Conservation (phyloP, 2,329 filamentous ascomycete species). For the Lecanicillium sp. region DNA sequence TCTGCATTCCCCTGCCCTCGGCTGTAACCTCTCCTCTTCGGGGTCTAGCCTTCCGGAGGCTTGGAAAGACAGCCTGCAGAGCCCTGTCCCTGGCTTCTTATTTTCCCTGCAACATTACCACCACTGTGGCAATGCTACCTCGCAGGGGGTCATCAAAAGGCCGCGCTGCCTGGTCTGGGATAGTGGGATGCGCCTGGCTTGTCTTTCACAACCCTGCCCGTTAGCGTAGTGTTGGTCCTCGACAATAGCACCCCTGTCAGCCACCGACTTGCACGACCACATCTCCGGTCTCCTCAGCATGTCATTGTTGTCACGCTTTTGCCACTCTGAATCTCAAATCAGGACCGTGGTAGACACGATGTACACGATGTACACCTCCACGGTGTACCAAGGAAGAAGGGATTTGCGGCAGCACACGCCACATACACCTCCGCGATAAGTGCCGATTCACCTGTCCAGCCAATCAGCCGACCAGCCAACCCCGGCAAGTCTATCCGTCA, state of each 20-base stretch:
- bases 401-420: neutral
- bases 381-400: neutral
- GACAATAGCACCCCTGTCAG: too few species aligned
- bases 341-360: neutral
- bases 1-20: conserved; percentile 1
- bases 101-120: conserved; percentile 8
- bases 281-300: neutral
- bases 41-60: neutral
- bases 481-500: neutral
- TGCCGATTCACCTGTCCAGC: neutral
- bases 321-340: conserved; percentile 6
- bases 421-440: neutral
- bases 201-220: neutral
- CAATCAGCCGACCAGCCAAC: neutral
- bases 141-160: neutral
- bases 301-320: conserved; percentile 6
- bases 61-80: neutral
- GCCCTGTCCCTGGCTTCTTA: neutral
- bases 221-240: neutral
- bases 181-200: neutral
- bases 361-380: neutral
- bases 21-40: neutral
- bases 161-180: neutral
- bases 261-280: too few species aligned
- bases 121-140: conserved; percentile 1